Base-by-base conservation (phyloP, 331 rosid species). In the Spiraea crenata region DNA sequence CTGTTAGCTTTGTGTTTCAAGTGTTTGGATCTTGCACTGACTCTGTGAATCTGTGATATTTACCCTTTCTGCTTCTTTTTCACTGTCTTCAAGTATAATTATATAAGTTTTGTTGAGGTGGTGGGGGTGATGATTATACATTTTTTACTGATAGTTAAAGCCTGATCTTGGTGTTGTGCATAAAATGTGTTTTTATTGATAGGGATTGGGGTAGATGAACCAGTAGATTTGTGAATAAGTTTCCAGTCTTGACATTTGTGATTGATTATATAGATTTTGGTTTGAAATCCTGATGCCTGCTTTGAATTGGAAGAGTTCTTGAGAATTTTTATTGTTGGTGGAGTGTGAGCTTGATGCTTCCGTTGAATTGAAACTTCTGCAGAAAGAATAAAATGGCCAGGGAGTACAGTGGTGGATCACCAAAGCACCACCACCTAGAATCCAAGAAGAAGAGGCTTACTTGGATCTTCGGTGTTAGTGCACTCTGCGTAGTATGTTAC, bases 361-460 rank as follows among this genome's bases (percentile, higher is more conserved):
- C 4, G 57, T 48, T 52, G 60, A 25, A 41, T 40, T 75, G 69
- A n/a, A 50, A 49, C 58, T 41, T 57, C 5, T 31, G 65, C 74
- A 67, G 75, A 50, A 75, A 54, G 68, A 25, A 46, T 38, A 81
- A 79, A 74, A 91, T 91, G 97, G 89, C 87, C 14, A 89, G 93
- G 82, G 97, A 93, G 0, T 80, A 85, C 79, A 80, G 74, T 76
- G 95, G 75, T 77, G 96, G 97, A 80, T 91, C 97, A 31, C 97
- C 97, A 11, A 95, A 91, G 86, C 95, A 85, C 50, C 82, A 87
- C 75, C 96, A 86, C 37, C 48, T 85, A 4, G 97, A 95, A 44
- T 71, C 88, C 2, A 89, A 76, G 84, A 84, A 92, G 83, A 89
- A 85, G 74, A 82, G 91, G 9, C 85, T 91, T 5, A 82, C 91